phyloP scores from a whole-genome alignment of 768 basidiomycete genomes.

The Mycena rosella region DNA sequence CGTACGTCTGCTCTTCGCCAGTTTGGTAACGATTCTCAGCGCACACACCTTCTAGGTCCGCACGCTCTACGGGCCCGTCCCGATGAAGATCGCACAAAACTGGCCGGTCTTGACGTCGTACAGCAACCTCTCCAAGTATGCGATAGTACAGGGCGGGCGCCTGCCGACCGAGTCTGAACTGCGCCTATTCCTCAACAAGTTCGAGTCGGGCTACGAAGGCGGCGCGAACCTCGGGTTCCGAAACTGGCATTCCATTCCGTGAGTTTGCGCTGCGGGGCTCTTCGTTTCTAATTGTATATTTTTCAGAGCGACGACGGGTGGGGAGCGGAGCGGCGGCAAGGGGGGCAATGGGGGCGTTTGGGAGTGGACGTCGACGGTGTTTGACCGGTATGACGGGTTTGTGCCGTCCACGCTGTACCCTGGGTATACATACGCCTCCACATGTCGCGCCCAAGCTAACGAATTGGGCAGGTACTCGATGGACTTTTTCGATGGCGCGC shows the following conservation, averaged over 20 bases:
- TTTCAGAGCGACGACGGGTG: conserved; percentile 76
- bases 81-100: conserved; percentile 78
- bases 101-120: conserved; percentile 92
- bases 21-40: neutral
- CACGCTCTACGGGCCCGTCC: conserved; percentile 88
- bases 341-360: conserved; percentile 96
- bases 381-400: conserved; percentile 83
- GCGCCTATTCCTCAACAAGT: conserved; percentile 80
- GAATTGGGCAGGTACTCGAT: conserved; percentile 4
- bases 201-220: conserved; percentile 79
- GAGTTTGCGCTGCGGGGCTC: conserved; percentile 47
- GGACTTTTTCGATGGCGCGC: conserved; percentile 93
- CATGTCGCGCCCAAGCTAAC: neutral
- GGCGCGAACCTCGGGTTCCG: conserved; percentile 89
- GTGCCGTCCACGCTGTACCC: conserved; percentile 85
- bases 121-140: conserved; percentile 83
- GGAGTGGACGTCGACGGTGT: conserved; percentile 95
- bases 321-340: conserved; percentile 60
- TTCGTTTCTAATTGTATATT: conserved; percentile 9
- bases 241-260: conserved; percentile 96
- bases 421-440: conserved; percentile 73
- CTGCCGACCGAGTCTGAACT: conserved; percentile 94
- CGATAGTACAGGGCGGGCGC: conserved; percentile 89
- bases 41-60: conserved; percentile 64
- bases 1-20: conserved; percentile 49